Conservation (phyloP, 2,329 filamentous ascomycete genomes). For the Sclerotinia glacialis region DNA sequence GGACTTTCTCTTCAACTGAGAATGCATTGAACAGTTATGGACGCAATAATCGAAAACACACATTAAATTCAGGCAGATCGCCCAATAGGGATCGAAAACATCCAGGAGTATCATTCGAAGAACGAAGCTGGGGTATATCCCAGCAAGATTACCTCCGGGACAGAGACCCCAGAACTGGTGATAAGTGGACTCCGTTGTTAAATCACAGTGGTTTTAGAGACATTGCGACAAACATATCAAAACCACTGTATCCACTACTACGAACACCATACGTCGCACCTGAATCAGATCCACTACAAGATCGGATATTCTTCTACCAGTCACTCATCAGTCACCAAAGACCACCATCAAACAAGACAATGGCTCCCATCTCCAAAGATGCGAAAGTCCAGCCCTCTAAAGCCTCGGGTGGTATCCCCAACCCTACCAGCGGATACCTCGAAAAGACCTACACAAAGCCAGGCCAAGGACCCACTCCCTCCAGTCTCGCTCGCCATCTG, state of each 20-base stretch:
- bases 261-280: background rate
- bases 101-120: background rate
- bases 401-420: constrained; percentile 48
- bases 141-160: background rate
- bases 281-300: background rate
- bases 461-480: constrained; percentile 43
- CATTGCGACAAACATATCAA: background rate
- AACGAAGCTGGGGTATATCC: background rate
- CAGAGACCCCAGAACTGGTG: background rate
- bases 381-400: constrained; percentile 29
- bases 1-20: background rate
- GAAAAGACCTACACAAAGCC: constrained; percentile 48
- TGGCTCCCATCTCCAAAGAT: constrained; percentile 22
- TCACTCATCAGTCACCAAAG: background rate
- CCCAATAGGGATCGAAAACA: background rate
- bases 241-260: background rate
- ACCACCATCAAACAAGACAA: background rate
- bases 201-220: background rate
- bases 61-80: background rate
- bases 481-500: constrained; percentile 56
- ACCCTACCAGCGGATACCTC: constrained; percentile 61
- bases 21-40: background rate
- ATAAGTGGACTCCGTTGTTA: background rate
- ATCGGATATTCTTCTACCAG: background rate
- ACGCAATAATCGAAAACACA: background rate